phyloP scores from a whole-genome alignment of 1,284 basidiomycete species.

The Flammula alnicola region DNA sequence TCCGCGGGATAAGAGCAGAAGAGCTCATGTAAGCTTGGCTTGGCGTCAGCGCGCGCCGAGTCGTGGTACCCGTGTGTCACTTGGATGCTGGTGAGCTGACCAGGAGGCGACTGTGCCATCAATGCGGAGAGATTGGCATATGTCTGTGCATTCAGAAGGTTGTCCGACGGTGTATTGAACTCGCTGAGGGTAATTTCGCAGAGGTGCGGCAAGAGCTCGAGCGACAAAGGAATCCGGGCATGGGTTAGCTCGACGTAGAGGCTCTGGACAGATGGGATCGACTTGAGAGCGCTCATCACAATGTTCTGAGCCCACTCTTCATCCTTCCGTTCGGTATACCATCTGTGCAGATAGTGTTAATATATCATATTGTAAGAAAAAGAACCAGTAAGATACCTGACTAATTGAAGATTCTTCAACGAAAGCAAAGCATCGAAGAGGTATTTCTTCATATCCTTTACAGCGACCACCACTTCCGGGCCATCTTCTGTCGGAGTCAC shows the following conservation, averaged over 20 bases:
- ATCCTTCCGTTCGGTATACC: slow-evolving; percentile 7
- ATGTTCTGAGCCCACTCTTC: slow-evolving; percentile 9
- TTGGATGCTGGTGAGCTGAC: slow-evolving; percentile 5
- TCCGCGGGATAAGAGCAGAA: neutral
- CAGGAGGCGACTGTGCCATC: slow-evolving; percentile 1
- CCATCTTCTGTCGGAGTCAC: too few species aligned
- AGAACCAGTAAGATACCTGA: neutral
- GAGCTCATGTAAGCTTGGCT: slow-evolving; percentile 4
- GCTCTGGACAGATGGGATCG: neutral
- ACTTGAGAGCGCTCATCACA: slow-evolving; percentile 3
- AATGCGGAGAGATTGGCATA: slow-evolving; percentile 1
- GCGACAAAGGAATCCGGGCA: neutral
- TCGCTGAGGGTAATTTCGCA: slow-evolving; percentile 7
- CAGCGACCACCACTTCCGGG: neutral
- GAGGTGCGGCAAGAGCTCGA: slow-evolving; percentile 2
- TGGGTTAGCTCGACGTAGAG: slow-evolving; percentile 7
- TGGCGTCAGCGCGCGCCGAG: neutral
- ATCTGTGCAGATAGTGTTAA: neutral
- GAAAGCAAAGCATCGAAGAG: slow-evolving; percentile 1
- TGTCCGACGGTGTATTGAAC: neutral
- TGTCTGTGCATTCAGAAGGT: slow-evolving; percentile 2
- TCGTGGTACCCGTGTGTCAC: slow-evolving; percentile 4
- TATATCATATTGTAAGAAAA: neutral
- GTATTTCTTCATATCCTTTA: neutral
- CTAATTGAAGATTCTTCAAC: neutral